Base-by-base conservation (phyloP, 2,329 filamentous ascomycete species). In the Colletotrichum sansevieriae region DNA sequence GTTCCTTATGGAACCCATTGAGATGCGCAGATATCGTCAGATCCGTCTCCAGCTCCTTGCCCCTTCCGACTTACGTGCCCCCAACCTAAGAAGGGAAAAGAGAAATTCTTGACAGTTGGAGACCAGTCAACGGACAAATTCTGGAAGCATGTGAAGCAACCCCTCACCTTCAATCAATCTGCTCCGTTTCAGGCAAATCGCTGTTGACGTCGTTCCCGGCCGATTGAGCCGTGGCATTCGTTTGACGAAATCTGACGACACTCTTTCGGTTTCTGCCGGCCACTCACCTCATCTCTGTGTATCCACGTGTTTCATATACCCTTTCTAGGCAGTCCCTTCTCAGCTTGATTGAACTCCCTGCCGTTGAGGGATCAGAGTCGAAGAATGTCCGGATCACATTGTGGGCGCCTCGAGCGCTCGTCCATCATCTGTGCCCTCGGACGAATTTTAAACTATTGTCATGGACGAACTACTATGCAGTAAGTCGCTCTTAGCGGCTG, bases 221-320 rank as follows among this genome's bases (percentile, higher is more conserved):
- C 62, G 65, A 60, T 60, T 22, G 33, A 55, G 44, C 55, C 65
- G 62, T 59, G 61, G 54, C 46, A 68, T 65, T 59, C 54, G 60
- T 49, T 37, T 52, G 59, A 67, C 43, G 54, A 25, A 20, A 52
- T 65, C 47, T 58, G 55, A 56, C 47, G 47, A 49, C 35, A 65
- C 35, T 47, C 39, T 41, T 18, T 46, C 51, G 60, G 60, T 43
- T 33, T 12, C 13, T 44, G 41, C 60, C 60, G 49, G 39, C 41
- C 44, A 44, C 46, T 64, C 44, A 58, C 10, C 18, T 64, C 52
- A 46, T 63, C 51, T 43, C 22, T 44, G 56, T 15, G 7, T 29
- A 46, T 29, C 29, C 12, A 12, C 43, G 51, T 52, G 47, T 54
- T 39, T 25, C 58, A 63, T 35, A 25, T 35, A 56, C 58, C 57